Base-by-base conservation (phyloP, 225 moss, liverwort and hornwort genomes). In the Sphagnum tenellum region DNA sequence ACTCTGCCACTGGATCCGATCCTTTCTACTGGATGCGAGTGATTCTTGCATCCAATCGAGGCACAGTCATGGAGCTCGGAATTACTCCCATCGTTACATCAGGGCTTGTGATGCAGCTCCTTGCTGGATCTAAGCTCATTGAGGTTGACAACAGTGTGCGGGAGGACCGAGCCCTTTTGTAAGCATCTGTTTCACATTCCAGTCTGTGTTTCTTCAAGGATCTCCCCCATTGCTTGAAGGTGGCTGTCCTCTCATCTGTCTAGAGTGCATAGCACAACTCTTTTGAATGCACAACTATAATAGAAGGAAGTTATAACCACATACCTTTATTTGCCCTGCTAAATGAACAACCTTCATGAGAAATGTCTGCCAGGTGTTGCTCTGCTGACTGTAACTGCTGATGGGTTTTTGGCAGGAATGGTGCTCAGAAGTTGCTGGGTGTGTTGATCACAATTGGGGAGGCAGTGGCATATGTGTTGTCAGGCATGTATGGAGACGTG, bases 1-100 rank as follows among this genome's bases (percentile, higher is more conserved):
- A 89, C 72, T 86, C 95, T 4, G 88, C 92, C 4, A 83, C 83
- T 5, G 95, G 95, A n/a, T 96, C 95, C 45, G 95, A 96, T 67
- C 95, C 95, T 8, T 96, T 92, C 67, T 92, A 89, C 74, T 96
- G 95, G 95, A 84, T 96, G 92, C 80, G 92, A 70, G 89, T 92
- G 56, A 96, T 96, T 66, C 74, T 96, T 75, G 92, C 95, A 9
- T 96, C 95, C 3, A 96, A 90, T 73, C 81, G 92, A 65, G 92
- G 92, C 60, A 96, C 92, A 0, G 89, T 96, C 49, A 92, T 96
- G 92, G 92, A 96, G 85, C 76, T 96, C 5, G 95, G 95, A 44
- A 96, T 92, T 5, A 96, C 95, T 29, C 95, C 92, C n/a, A 83
- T 96, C 53, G 88, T 92, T 7, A 96, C 95, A 3, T 96, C 95